Evolutionary conservation across 352 stramenopile species (phyloP), one percentile per base, ranked within the genome.

Genomic region (Discostella stelligera): DNA sequence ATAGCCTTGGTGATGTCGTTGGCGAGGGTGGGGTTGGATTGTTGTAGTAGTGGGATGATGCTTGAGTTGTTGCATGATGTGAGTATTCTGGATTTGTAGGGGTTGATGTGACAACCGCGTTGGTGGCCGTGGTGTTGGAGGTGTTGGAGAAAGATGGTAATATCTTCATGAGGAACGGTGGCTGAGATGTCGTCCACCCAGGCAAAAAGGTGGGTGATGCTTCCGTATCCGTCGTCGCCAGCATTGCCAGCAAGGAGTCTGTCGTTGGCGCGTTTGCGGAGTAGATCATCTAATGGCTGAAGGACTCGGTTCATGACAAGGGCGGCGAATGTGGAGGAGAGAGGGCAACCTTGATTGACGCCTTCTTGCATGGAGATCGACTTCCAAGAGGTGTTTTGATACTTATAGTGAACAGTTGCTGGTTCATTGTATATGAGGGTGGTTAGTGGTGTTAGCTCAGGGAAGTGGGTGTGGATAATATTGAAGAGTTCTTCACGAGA

Each of bases 311-410:
- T 23, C 5, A 79, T 46, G 14, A 75, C 63, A 11, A 79, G 10
- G 2, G 64, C 55, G 8, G 64, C 53, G 13, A 79, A 64, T 9
- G 52, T 62, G 21, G 65, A 48, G 8, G 72, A 80, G 0, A 80
- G 64, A 11, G 72, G 64, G 46, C 72, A 80, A 0, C 72, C 72
- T 67, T 76, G 72, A n/a, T 53, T 69, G 4, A 74, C 18, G 0
- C 74, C 67, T 55, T 82, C 67, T 41, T 74, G 14, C 64, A 78
- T 77, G 0, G 14, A 2, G 13, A 55, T 44, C 1, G 6, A 25
- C 3, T 72, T 16, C 74, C 74, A 81, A 20, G 30, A n/a, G 10
- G 59, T 66, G 11, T 64, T 39, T n/a, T 10, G 14, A 37, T 32
- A 65, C 16, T 64, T 53, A 50, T 41, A 71, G 32, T 54, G 49